A percentile compares a stretch with the other conserved stretches of the same genome.
Evolutionary conservation across 2,329 filamentous ascomycete species (phyloP).

Genomic region (Ophiostoma novo-ulmi): DNA sequence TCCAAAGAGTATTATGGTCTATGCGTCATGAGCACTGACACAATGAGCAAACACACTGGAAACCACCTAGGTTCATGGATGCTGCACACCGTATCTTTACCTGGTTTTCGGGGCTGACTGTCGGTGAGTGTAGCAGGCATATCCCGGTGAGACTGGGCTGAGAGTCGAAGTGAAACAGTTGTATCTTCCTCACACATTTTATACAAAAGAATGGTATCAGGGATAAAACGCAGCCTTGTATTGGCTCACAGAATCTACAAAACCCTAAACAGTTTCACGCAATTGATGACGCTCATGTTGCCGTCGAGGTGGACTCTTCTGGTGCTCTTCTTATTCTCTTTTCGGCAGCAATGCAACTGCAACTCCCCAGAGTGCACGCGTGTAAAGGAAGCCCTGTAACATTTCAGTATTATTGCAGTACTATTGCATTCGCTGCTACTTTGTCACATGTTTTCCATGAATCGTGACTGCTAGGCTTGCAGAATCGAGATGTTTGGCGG

Average conservation of each 20-base stretch:
- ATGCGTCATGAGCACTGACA: neutral
- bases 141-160: neutral
- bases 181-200: too few relatives aligned
- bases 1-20: neutral
- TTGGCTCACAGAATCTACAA: neutral
- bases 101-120: neutral
- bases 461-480: neutral
- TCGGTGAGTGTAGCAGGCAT: constrained; percentile 5
- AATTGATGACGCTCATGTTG: neutral
- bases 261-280: neutral
- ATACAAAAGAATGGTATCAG: too few relatives aligned
- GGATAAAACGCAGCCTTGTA: neutral
- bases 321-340: neutral
- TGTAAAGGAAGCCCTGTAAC: neutral
- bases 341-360: neutral
- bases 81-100: neutral
- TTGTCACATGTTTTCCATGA: neutral
- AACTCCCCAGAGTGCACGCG: constrained; percentile 8
- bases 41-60: neutral
- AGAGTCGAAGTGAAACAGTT: neutral
- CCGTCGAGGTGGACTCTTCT: neutral
- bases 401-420: neutral
- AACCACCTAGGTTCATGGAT: neutral
- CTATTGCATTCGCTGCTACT: neutral
- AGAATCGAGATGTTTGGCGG: neutral